Conservation (phyloP, 176 grass and related monocot genomes). For the Avena sativa region DNA sequence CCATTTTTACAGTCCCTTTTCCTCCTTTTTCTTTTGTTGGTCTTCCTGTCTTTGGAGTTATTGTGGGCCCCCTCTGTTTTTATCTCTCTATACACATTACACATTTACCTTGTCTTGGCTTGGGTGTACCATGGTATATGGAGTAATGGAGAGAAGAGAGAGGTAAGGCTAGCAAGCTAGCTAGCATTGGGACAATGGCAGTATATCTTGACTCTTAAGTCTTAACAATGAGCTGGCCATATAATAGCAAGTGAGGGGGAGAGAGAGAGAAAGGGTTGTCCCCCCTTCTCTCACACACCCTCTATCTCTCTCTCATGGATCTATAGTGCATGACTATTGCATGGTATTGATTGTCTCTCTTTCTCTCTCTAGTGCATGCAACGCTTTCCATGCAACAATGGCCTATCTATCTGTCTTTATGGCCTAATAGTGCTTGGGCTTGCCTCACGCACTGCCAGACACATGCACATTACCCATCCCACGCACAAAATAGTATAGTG, state of each 20-base stretch:
- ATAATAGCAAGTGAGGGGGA: neutral
- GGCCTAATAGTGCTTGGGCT: constrained; percentile 64
- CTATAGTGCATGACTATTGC: constrained; percentile 60
- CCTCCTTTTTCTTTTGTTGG: neutral
- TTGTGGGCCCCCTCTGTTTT: constrained; percentile 9
- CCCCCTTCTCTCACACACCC: neutral
- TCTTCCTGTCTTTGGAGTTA: neutral
- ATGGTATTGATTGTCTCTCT: constrained; percentile 43
- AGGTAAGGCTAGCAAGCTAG: neutral
- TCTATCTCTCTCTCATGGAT: constrained; percentile 35
- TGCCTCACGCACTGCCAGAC: constrained; percentile 50
- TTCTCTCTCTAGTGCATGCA: constrained; percentile 52
- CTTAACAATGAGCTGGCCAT: constrained; percentile 14
- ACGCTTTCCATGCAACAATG: constrained; percentile 62
- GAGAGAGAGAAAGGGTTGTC: constrained; percentile 35
- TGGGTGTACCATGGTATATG: neutral
- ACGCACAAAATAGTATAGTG: constrained; percentile 50
- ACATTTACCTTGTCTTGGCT: constrained; percentile 22
- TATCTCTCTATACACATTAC: neutral
- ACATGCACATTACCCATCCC: constrained; percentile 23
- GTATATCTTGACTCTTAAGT: constrained; percentile 8
- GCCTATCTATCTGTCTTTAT: constrained; percentile 68
- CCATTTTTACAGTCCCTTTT: neutral
- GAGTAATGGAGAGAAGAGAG: neutral
- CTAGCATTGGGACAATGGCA: constrained; percentile 12